Evolutionary conservation across 2,329 filamentous ascomycete species (phyloP), one percentile per base, ranked within the genome.

Genomic region (Periconia sp.): DNA sequence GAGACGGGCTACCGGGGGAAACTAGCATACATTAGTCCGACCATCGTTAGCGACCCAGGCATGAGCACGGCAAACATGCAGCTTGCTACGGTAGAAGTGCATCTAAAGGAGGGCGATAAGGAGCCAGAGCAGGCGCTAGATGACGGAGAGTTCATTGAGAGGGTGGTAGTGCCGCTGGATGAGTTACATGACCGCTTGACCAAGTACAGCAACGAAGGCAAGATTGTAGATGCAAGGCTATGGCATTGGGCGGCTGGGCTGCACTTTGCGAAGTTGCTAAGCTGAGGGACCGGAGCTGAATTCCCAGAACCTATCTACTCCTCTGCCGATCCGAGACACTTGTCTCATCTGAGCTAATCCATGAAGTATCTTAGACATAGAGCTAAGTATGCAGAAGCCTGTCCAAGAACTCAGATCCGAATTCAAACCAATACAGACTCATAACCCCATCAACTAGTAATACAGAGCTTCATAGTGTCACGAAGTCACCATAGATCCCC

Each of bases 31-130:
- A 81, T 78, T n/a, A 82, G 81, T 25, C 83, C 84, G 6, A 77
- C 85, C 38, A 86, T 88, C 73, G 86, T 83, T 42, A 82, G 83
- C 55, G 86, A 84, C 63, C 81, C 81, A 2, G 81, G 81, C 17
- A 70, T 85, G 73, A 81, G 75, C 44, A 80, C 75, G 42, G 79
- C 82, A 36, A 84, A 83, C 54, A 81, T 84, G 79, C 76, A 81
- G 69, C 68, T 84, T 48, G 81, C 78, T 42, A 81, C 80, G 63
- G 79, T 84, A 11, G 79, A 83, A 65, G 80, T 83, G 11, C 61
- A 79, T 36, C 60, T 84, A 40, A 65, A 70, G 9, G 77, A 78
- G 48, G 76, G 72, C 3, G 74, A 78, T 19, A 52, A 57, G 53
- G 67, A 75, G 68, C 82, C 82, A 0, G 75, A 81, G 68, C 82